Base-by-base conservation (phyloP, 2,329 filamentous ascomycete genomes). In the Aspergillus tamarii region DNA sequence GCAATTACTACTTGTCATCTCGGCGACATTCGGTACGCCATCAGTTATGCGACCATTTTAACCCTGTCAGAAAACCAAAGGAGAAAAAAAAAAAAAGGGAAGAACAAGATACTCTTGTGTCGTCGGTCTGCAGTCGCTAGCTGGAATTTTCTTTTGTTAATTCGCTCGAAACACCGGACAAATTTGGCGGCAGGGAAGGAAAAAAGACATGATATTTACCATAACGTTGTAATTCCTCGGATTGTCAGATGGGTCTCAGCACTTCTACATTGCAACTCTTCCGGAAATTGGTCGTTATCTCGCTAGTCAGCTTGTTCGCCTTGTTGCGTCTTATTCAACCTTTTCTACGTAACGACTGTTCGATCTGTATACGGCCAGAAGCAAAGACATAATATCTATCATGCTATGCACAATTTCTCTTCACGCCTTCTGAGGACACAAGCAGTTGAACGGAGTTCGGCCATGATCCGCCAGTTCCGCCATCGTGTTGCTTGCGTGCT, bases 191-290 rank as follows among this genome's bases (percentile, higher is more conserved):
- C 77, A 78, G 75, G 76, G 73, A 75, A 73, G 76, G 68, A 64
- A 60, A 64, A 60, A 73, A 76, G 61, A 55, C 52, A 39, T 55
- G 52, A 66, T 70, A 66, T 69, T 69, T 72, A 70, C 70, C 73
- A 71, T 75, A 75, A 77, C 78, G 76, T 78, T 80, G 78, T 81
- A 81, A 79, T 80, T 78, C 76, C 74, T 73, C 74, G 73, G 77
- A 75, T 77, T 79, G 68, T 80, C 76, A 78, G 73, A 75, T 79
- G 76, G 70, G 69, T 76, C 52, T 55, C 78, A 80, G 75, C 77
- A 79, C 74, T 77, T 62, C 70, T 73, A 70, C 72, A 70, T 73
- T 76, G 63, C 70, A 75, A 71, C 73, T 72, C 63, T 72, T 73
- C 75, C 73, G 74, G 74, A 76, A 65, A 62, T 71, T 75, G 74